Evolutionary conservation across 176 grass and related monocot species (phyloP), one percentile per base, ranked within the genome.

Genomic region (Chloris gayana): DNA sequence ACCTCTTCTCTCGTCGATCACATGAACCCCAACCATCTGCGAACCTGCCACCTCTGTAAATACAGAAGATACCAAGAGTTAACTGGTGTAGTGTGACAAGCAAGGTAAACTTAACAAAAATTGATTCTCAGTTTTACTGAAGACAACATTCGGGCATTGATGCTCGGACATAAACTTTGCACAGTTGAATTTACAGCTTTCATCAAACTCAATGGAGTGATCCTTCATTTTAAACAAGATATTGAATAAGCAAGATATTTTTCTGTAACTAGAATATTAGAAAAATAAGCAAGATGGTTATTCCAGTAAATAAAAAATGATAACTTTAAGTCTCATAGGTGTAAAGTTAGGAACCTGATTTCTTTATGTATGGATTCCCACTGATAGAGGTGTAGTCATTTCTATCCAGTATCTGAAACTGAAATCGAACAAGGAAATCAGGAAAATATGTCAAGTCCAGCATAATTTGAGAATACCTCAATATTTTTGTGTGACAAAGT

Each of bases 231-330:
- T 90, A 70, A 85, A 92, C 10, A 90, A 98, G 51, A 98, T 77
- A 82, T 89, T 91, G 90, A 91, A 94, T 85, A 94, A 94, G 80
- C 91, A 94, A 65, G 92, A 89, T 79, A 98, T 94, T 49, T 98
- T 98, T 71, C 92, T 92, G 92, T 92, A 98, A 79, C 92, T 92
- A 70, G 77, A 83, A 82, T 26, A 19, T 44, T 47, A 67, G 35
- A 80, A n/a, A n/a, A 79, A 59, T 82, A 0, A 87, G 18, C 45
- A 81, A 4, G 14, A 21, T 51, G 73, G 17, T 19, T 10, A 65
- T 78, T 83, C 19, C 64, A 33, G 74, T 10, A 15, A 51, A 25
- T 9, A 25, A 34, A 26, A 65, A 72, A 81, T 72, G 18, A n/a
- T 12, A 65, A 81, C 31, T 58, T 24, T 30, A 13, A 49, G 67